Base-by-base conservation (phyloP, 2,329 filamentous ascomycete species). In the Colletotrichum trifolii region DNA sequence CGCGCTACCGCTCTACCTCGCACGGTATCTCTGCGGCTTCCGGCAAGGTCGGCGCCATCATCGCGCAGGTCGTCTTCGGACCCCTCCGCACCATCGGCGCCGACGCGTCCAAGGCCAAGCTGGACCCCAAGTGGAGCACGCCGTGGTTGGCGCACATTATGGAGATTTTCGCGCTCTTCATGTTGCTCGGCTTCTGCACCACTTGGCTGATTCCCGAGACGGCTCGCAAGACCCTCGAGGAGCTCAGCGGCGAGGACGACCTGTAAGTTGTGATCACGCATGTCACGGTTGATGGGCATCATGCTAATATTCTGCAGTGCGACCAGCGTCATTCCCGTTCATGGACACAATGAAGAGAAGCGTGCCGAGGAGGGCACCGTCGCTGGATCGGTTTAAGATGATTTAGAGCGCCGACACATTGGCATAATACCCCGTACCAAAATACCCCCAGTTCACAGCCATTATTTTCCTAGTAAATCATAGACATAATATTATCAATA, bases 11-110 rank as follows among this genome's bases (percentile, higher is more conserved):
- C 47, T 87, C 83, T 52, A 87, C 87, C 0, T 89, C 85, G 60
- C 86, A 89, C 70, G 87, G 86, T 15, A 85, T 89, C 55, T 87
- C 86, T 0, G 87, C 87, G 0, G 87, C 87, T 0, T 82, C 83
- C 0, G 87, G 87, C 12, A 89, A 89, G 71, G 73, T 86, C 2
- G 87, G 86, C 33, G 84, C 83, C 64, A 82, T 89, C 50, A 73
- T 85, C 5, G 83, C 83, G 13, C 71, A 84, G 17, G 76, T 85
- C 36, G 81, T 85, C 0, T 84, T 82, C 69, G 82, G 79, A 50
- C 73, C 25, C 74, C 78, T 35, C 83, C 83, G 72, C 67, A 73
- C 54, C 77, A 76, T 64, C 47, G 74, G 5, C 78, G 74, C 8
- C 76, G 79, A 4, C 83, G 78, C 81, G 8, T 79, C 83, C 54